A percentile compares a stretch with the other conserved stretches of the same genome.
phyloP scores from a whole-genome alignment of 1,139 yeast species.

The Diutina siamensis region DNA sequence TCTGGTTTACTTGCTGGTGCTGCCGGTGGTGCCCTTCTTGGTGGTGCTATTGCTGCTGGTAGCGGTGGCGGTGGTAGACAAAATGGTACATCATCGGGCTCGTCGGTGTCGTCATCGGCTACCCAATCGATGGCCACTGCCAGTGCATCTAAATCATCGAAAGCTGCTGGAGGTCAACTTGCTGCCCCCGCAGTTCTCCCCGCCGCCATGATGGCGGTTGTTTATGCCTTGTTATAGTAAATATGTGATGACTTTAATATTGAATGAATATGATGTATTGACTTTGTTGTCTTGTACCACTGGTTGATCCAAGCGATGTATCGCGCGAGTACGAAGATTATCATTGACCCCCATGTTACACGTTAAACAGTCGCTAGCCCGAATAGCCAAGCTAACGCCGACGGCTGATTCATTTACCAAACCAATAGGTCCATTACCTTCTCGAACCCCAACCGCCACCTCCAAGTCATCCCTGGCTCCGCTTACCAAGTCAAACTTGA shows the following conservation, averaged over 20 bases:
- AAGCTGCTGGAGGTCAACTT: too few relatives aligned
- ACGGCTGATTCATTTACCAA: not conserved
- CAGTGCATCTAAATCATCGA: too few relatives aligned
- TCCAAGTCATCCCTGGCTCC: not conserved
- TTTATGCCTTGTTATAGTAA: not conserved
- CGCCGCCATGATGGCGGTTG: not conserved
- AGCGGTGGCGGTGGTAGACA: not conserved
- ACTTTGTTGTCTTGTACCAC: too few relatives aligned
- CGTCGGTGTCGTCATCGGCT: not conserved
- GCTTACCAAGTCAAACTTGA: conserved; percentile 7
- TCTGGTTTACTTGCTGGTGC: not conserved
- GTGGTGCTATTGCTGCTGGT: conserved; percentile 1
- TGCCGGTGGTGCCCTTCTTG: conserved; percentile 1
- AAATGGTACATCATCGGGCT: not conserved
- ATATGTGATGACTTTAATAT: not conserved
- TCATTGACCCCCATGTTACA: not conserved
- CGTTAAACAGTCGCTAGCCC: not conserved
- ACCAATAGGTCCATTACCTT: not conserved
- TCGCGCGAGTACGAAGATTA: not conserved
- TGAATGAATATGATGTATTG: too few relatives aligned
- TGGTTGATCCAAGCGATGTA: too few relatives aligned
- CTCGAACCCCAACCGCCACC: not conserved
- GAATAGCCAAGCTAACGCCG: conserved; percentile 1
- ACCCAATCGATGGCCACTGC: too few relatives aligned
- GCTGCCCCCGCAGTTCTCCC: too few relatives aligned